These are phyloP conservation scores for Gigaspora rosea DNA, from an alignment of 192 early-diverging fungal species.

Conservation along the genomic window DNA sequence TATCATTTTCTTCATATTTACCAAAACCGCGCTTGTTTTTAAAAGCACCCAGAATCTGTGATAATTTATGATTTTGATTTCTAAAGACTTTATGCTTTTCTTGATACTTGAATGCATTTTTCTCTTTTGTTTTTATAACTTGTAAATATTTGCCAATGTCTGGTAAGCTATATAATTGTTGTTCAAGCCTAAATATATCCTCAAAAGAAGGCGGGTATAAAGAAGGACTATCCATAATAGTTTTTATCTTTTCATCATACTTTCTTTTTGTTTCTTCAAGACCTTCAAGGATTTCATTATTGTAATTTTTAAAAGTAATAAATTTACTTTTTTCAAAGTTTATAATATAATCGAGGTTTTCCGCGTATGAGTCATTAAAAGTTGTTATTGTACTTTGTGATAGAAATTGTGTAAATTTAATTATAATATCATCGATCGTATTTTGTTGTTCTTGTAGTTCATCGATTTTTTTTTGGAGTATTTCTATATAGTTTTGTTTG, in stretches of 20 bases:
- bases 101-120: background rate
- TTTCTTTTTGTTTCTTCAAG: constrained; percentile 18
- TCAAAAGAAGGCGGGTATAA: constrained; percentile 7
- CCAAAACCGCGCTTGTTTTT: no score
- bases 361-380: constrained; percentile 32
- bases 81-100: no score
- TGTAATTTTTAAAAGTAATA: constrained; percentile 6
- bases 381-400: constrained; percentile 35
- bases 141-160: constrained; percentile 31
- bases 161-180: constrained; percentile 32
- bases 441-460: constrained; percentile 31
- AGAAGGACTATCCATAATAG: constrained; percentile 21
- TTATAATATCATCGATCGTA: constrained; percentile 27
- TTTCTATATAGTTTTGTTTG: no score
- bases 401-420: constrained; percentile 36
- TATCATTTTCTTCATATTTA: no score
- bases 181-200: constrained; percentile 20
- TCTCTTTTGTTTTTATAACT: constrained; percentile 15
- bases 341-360: constrained; percentile 35
- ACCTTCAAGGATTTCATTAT: constrained; percentile 24
- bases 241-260: constrained; percentile 25
- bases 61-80: no score
- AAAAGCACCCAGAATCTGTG: no score
- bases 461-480: background rate
- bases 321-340: constrained; percentile 32